Percentiles rank a stretch among this genome's conserved stretches.
phyloP scores from a whole-genome alignment of 208 protist genomes.

The Plasmodiophora brassicae region DNA sequence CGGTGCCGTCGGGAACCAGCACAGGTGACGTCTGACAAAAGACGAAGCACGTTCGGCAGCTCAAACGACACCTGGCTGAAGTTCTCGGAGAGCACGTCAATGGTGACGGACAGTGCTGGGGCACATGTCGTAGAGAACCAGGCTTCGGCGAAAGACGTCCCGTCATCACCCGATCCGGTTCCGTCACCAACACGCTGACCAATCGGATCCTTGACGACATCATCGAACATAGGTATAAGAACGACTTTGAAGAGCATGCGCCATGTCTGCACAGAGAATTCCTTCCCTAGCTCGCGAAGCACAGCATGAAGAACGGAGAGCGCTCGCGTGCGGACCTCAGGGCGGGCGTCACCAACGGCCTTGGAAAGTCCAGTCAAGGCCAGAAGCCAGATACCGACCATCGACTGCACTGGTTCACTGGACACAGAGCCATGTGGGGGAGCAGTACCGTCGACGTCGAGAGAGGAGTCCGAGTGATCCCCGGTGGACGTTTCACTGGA shows the following conservation, averaged over 20 bases:
- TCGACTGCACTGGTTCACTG: background rate
- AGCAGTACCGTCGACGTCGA: background rate
- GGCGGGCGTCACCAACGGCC: background rate
- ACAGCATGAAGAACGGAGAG: background rate
- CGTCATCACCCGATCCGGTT: no score
- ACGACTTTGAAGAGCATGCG: background rate
- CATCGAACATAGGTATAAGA: background rate
- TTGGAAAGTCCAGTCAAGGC: slow-evolving; percentile 31
- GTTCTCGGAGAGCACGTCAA: background rate
- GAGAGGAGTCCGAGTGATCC: no score
- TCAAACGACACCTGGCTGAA: background rate
- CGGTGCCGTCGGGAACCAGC: background rate
- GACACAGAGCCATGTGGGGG: background rate
- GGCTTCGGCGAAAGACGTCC: background rate
- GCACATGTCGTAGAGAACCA: background rate
- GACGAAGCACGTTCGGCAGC: background rate
- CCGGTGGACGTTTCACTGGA: no score
- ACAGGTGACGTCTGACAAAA: background rate
- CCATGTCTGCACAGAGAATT: slow-evolving; percentile 12
- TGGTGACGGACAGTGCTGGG: background rate
- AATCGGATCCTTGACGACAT: slow-evolving; percentile 5
- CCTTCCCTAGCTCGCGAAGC: background rate
- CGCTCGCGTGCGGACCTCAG: background rate
- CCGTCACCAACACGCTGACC: no score
- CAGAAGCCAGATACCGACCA: background rate